Percentiles rank a stretch among this genome's conserved stretches.
Evolutionary conservation across 495 filamentous ascomycete species (phyloP).

Genomic region (Penicillium parvum): DNA sequence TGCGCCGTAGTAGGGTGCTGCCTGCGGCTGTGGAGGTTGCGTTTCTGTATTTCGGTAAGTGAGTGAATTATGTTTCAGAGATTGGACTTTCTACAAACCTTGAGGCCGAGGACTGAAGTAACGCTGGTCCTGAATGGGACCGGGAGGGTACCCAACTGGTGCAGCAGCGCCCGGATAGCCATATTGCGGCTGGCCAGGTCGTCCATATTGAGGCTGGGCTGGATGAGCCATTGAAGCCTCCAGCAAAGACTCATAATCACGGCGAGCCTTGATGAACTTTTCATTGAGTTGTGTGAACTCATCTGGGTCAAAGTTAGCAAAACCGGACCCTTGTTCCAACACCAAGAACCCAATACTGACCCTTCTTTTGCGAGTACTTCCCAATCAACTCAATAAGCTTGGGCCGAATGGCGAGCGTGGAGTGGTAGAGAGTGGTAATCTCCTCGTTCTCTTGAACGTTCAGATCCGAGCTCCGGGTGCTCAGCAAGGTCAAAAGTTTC

Average conservation of each 20-base stretch:
- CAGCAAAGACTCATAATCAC: slow-evolving; percentile 93
- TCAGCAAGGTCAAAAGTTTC: slow-evolving; percentile 88
- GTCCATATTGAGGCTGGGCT: slow-evolving; percentile 66
- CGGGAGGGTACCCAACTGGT: slow-evolving; percentile 48
- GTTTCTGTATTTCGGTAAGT: slow-evolving; percentile 22
- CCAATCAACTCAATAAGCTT: slow-evolving; percentile 98
- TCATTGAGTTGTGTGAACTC: slow-evolving; percentile 98
- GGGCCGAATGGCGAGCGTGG: slow-evolving; percentile 87
- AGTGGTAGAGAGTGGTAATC: slow-evolving; percentile 89
- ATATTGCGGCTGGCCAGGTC: slow-evolving; percentile 58
- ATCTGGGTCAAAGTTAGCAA: slow-evolving; percentile 51
- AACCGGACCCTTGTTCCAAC: too few relatives aligned
- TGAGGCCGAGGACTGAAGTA: slow-evolving; percentile 62
- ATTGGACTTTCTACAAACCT: slow-evolving; percentile 30
- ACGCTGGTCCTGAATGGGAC: slow-evolving; percentile 55
- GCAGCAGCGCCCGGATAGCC: slow-evolving; percentile 52
- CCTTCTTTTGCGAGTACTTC: slow-evolving; percentile 99
- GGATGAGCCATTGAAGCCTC: slow-evolving; percentile 94
- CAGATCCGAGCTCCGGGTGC: slow-evolving; percentile 86
- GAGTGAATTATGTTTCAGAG: neutral
- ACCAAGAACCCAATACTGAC: slow-evolving; percentile 39
- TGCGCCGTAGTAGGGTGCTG: slow-evolving; percentile 30
- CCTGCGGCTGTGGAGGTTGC: slow-evolving; percentile 26
- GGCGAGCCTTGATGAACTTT: slow-evolving; percentile 97
- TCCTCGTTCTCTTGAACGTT: slow-evolving; percentile 88